Evolutionary conservation across 1,139 yeast genomes (phyloP), one percentile per base, ranked within the genome.

Genomic region (Suzukiozyma palmioleophila): DNA sequence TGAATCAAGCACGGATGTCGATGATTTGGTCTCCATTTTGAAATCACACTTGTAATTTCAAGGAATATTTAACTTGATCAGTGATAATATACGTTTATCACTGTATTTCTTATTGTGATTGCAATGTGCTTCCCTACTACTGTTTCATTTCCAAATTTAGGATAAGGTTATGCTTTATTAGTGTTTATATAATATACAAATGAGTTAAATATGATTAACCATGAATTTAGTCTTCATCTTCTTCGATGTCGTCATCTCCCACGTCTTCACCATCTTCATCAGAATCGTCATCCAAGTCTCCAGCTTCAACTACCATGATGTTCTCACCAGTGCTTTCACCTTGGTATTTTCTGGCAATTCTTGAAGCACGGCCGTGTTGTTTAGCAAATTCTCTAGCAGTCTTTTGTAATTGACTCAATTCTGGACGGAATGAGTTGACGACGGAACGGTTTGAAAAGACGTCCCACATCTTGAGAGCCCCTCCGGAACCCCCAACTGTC

Each of bases 381-480:
- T 60, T 57, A 26, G 90, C 88, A 44, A 74, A 78, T 31, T 65
- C 72, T 52, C 75, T 73, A 25, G 95, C 90, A 38, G 57, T 56
- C 12, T 48, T 50, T 63, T 84, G 84, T 44, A 84, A 64, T 13
- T 60, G 59, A 43, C 62, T 66, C 53, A 84, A 68, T 46, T 81
- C 83, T 10, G 66, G 69, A 38, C 75, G 77, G 62, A 90, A 84
- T 3, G 84, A 68, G 38, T 71, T 71, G 53, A 96, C 78, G 14
- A 90, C 90, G 10, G 95, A 74, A 45, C 77, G 70, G 64, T 92
- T 92, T 42, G 88, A 77, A 60, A 90, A 83, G 7, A 84, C 76
- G 62, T 92, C 97, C 96, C 97, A 94, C 66, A 92, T 77, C 63
- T 89, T 90, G 59, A 92, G 73, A 11, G 84, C 80, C 26, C 89